Evolutionary conservation across 495 filamentous ascomycete genomes (phyloP), one percentile per base, ranked within the genome.

Genomic region (Haplographium delicatum): DNA sequence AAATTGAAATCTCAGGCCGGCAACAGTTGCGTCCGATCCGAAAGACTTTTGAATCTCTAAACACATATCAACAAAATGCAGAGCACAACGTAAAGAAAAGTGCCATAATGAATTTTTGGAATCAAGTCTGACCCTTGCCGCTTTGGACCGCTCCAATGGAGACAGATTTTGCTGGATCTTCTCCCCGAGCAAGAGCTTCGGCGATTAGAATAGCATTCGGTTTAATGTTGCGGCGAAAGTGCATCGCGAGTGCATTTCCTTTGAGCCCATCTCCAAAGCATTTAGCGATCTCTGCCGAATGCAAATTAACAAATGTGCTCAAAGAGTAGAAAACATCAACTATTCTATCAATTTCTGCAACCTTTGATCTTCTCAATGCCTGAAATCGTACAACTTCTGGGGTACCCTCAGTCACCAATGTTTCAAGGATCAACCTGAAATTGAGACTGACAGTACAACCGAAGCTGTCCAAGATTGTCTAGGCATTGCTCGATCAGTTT

Each of bases 1-100:
- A 34, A 48, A 54, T 24, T 54, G 51, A n/a, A 47, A 54, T 19
- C 15, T 41, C 19, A 54, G 34, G 26, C 46, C 53, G 15, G 27
- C 39, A n/a, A 23, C 28, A 7, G 53, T 45, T 8, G 46, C 27
- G 19, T 56, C 53, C 3, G 28, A 38, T 15, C 50, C 50, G 25
- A 52, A 44, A 27, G 18, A 51, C 16, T 24, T 5, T 4, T 31
- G 38, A 44, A 51, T 44, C 20, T 51, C 30, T 37, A 22, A 8
- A n/a, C n/a, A 31, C 7, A 33, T 18, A 45, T 53, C 24, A 53
- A 40, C 15, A 16, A 44, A 44, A 5, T 4, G n/a, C 18, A 43
- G 26, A 4, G 39, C 23, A 20, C 38, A 20, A 19, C 9, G 18
- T 41, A 20, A 41, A 41, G 15, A 41, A 20, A 3, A 44, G 19